Conservation (phyloP, 345 rosid genomes). For the Anacardium occidentale region DNA sequence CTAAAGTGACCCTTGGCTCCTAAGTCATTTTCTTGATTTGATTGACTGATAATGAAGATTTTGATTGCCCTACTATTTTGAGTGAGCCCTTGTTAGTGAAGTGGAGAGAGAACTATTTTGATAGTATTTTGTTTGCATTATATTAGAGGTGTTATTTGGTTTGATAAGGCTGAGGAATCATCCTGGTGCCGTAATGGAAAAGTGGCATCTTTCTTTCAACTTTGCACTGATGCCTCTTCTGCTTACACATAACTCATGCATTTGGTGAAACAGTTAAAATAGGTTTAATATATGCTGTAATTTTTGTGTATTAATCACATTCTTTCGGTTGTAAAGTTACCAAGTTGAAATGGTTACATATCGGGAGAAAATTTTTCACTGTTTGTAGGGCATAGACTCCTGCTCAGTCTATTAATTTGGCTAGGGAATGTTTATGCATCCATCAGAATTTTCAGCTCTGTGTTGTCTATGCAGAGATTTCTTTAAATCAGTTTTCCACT, state of each 20-base stretch:
- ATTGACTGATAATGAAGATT: background rate
- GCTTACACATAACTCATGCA: background rate
- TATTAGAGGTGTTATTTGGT: background rate
- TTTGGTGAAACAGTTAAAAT: too few relatives aligned
- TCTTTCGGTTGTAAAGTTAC: background rate
- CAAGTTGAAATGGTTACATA: background rate
- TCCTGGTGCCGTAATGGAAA: background rate
- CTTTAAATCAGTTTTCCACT: background rate
- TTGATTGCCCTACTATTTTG: background rate
- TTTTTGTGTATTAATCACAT: background rate
- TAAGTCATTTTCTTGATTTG: background rate
- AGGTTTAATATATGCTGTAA: background rate
- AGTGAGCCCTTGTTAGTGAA: background rate
- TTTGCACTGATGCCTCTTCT: background rate
- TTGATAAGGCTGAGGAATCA: background rate
- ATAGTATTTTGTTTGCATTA: background rate
- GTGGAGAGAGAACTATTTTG: conserved; percentile 1
- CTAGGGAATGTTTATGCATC: background rate
- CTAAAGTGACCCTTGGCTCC: background rate
- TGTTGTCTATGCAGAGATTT: background rate
- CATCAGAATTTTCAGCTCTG: background rate
- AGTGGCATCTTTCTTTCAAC: background rate
- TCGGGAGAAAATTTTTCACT: background rate
- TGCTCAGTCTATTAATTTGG: background rate
- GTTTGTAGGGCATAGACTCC: background rate